These are phyloP conservation scores for Neurospora sp. DNA, from an alignment of 495 filamentous ascomycete genomes.

Conservation along the genomic window DNA sequence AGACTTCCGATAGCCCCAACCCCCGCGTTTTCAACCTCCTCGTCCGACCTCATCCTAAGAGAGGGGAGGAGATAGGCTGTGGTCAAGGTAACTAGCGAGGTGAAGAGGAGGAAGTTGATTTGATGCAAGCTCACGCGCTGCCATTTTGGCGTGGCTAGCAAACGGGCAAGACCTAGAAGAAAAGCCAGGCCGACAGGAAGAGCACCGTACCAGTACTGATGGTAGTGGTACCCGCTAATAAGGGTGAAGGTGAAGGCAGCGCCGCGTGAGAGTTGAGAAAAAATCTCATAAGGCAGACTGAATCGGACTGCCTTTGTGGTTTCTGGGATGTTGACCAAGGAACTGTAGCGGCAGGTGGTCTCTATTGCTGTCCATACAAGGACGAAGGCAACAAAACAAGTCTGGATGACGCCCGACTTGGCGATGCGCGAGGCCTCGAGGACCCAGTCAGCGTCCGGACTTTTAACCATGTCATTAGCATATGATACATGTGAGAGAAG, in stretches of 20 bases:
- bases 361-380: slow-evolving; percentile 1
- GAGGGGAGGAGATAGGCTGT: slow-evolving; percentile 23
- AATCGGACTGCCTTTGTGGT: slow-evolving; percentile 16
- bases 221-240: slow-evolving; percentile 11
- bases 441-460: slow-evolving; percentile 1
- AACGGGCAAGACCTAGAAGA: slow-evolving; percentile 25
- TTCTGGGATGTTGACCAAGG: neutral
- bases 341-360: neutral
- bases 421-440: neutral
- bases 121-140: slow-evolving; percentile 29
- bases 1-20: slow-evolving; percentile 18
- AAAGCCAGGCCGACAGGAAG: slow-evolving; percentile 21
- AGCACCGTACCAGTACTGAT: slow-evolving; percentile 19
- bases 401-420: slow-evolving; percentile 3
- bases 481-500: neutral
- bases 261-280: slow-evolving; percentile 22
- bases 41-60: slow-evolving; percentile 10
- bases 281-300: slow-evolving; percentile 21
- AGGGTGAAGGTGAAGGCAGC: slow-evolving; percentile 21
- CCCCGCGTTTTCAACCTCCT: slow-evolving; percentile 7
- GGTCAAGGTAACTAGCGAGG: slow-evolving; percentile 16
- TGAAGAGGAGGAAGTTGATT: slow-evolving; percentile 22
- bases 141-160: slow-evolving; percentile 24
- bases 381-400: neutral
- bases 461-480: neutral